Base-by-base conservation (phyloP, 108 stramenopile species). In the Cyclotella kingstonii region DNA sequence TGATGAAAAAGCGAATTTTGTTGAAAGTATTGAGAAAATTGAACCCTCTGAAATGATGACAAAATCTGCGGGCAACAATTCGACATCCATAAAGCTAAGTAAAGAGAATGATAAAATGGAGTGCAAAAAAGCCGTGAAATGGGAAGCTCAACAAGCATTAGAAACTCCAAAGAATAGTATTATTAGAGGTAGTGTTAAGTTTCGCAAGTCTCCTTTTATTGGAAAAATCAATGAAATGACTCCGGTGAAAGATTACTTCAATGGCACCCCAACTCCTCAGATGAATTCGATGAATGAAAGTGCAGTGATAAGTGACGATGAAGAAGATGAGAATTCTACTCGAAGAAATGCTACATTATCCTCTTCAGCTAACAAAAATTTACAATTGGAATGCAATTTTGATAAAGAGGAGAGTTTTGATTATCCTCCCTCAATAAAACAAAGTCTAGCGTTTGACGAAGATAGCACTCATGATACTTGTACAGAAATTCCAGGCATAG, bases 241-340 rank as follows among this genome's bases (percentile, higher is more conserved):
- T 25, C 47, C 55, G 17, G 17, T 35, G 15, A 56, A 39, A 34
- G 38, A 26, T 19, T 15, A 31, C 5, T n/a, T 28, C 14, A 19
- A 51, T 18, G 52, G 5, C 28, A 65, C 48, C n/a, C 49, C 50
- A 50, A 30, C 34, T 22, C 52, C 17, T 4, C 53, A 54, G 33
- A 57, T 15, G 4, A 64, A 48, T 41, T 35, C 27, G n/a, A 18
- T 66, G 44, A 74, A 74, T 48, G 73, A 74, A 33, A 74, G 73
- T 30, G 73, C 47, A n/a, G 42, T 74, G 7, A 43, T 74, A 3
- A 74, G 73, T 53, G 73, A 74, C 40, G 71, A 73, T 39, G 73
- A 74, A 22, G 73, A 49, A 1, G 50, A 31, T 17, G 40, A 26
- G 4, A 15, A 42, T 38, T 42, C 7, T 26, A 14, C 26, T 49